Base-by-base conservation (phyloP, 2,329 filamentous ascomycete species). In the Graphium sp. region DNA sequence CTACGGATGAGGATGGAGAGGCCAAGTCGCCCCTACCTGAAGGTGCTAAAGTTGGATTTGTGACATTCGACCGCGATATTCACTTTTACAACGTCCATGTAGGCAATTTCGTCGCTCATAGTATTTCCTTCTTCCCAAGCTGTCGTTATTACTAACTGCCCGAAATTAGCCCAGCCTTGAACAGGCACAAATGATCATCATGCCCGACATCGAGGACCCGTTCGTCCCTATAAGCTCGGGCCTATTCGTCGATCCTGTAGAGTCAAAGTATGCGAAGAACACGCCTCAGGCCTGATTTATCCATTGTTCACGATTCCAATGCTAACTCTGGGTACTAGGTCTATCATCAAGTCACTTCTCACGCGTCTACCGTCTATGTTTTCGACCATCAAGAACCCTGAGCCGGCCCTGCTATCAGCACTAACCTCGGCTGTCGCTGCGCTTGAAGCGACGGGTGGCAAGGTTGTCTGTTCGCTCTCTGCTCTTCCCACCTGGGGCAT, bases 71-170 rank as follows among this genome's bases (percentile, higher is more conserved):
- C 57, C 87, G 83, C 52, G 84, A 94, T 42, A 79, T 98, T 34
- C 89, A 98, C 47, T 98, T 95, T 50, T 98, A 95, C 60, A 95
- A 95, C 45, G 73, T 93, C 41, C 83, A 75, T 44, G 74, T 81
- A 58, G 56, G 75, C 65, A 19, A 29, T 7, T 11, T 10, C 16
- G 12, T 22, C 11, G 13, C 1, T 17, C 24, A 13, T 2, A 11
- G 19, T 6, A 5, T n/a, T n/a, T n/a, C n/a, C n/a, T n/a, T n/a
- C n/a, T n/a, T n/a, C n/a, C n/a, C n/a, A n/a, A n/a, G n/a, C n/a
- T n/a, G n/a, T n/a, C n/a, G n/a, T n/a, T n/a, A n/a, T n/a, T n/a
- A n/a, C n/a, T n/a, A n/a, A n/a, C n/a, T n/a, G n/a, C n/a, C n/a
- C 7, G 12, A 6, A 13, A 20, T 28, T 34, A 82, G 74, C 54